A percentile compares a stretch with the other conserved stretches of the same genome.
These are phyloP conservation scores for Apiospora marii DNA, from an alignment of 2,329 filamentous ascomycete genomes.

Conservation along the genomic window DNA sequence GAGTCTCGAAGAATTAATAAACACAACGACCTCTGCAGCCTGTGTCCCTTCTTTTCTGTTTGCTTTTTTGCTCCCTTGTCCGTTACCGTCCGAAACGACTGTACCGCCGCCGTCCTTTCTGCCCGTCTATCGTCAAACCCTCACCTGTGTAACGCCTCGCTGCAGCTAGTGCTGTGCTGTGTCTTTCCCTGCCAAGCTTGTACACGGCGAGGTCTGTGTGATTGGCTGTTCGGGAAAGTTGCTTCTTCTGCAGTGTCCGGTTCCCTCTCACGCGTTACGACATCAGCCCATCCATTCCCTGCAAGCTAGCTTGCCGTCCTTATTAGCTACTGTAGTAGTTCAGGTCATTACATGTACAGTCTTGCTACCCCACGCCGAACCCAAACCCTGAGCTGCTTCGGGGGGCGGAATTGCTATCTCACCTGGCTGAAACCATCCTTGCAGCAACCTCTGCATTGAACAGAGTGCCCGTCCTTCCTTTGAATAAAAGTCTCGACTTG, in stretches of 20 bases:
- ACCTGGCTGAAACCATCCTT: constrained; percentile 16
- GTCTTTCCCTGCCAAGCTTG: background rate
- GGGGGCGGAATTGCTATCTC: background rate
- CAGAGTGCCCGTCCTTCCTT: background rate
- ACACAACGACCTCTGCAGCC: background rate
- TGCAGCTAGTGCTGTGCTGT: background rate
- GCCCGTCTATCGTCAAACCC: background rate
- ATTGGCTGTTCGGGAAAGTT: constrained; percentile 17
- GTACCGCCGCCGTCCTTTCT: background rate
- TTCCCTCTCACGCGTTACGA: background rate
- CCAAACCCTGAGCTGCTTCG: background rate
- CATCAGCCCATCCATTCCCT: constrained; percentile 11
- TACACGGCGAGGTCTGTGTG: background rate
- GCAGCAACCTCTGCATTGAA: background rate
- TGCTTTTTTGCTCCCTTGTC: background rate
- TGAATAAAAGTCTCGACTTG: background rate
- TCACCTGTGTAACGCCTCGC: constrained; percentile 7
- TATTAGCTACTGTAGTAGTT: background rate
- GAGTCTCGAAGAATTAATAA: background rate
- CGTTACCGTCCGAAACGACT: background rate
- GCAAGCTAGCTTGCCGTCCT: background rate
- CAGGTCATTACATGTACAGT: background rate
- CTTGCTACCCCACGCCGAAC: constrained; percentile 13
- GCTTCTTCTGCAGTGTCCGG: constrained; percentile 8
- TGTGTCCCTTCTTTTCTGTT: background rate